Base-by-base conservation (phyloP, 2,329 filamentous ascomycete genomes). In the Oidium heveae region DNA sequence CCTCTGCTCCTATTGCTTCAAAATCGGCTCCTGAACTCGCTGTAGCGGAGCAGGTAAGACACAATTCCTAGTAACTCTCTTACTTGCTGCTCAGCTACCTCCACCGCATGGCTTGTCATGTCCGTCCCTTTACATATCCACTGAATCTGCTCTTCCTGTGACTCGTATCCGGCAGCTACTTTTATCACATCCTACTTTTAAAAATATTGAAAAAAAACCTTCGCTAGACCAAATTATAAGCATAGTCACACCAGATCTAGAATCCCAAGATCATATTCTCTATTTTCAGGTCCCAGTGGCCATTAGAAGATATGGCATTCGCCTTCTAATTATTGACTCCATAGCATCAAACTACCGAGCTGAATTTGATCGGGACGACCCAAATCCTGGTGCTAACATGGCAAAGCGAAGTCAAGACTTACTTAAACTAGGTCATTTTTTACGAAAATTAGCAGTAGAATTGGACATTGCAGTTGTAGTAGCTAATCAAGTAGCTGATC, bases 321-420 rank as follows among this genome's bases (percentile, higher is more conserved):
- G 89, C 1, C 74, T 98, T 1, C 69, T 98, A 1, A 75, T 96
- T 15, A 70, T 98, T 34, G 91, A 98, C 69, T 94, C 85, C 5
- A 82, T 98, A 32, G 88, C 91, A 0, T 87, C 91, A 57, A 98
- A 98, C 68, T 98, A 91, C 67, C 82, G 91, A 59, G 88, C 86
- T 52, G 89, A 96, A 66, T 91, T 87, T 62, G 83, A 87, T 60
- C 74, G 78, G 55, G 63, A 66, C 58, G 6, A 28, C 24, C 68
- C 69, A 51, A 62, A 57, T 2, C 61, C 62, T 16, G 62, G 63
- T 2, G 66, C 67, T n/a, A 78, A 79, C 58, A 79, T 96, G 72
- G 85, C 83, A 28, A 79, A 79, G 41, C 78, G 91, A 58, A 81
- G 82, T 58, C 72, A 76, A 53, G 84, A 94, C 63, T 76, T 98